A percentile compares a stretch with the other conserved stretches of the same genome.
Conservation (phyloP, 2,329 filamentous ascomycete genomes). For the Nothophoma quercina region DNA sequence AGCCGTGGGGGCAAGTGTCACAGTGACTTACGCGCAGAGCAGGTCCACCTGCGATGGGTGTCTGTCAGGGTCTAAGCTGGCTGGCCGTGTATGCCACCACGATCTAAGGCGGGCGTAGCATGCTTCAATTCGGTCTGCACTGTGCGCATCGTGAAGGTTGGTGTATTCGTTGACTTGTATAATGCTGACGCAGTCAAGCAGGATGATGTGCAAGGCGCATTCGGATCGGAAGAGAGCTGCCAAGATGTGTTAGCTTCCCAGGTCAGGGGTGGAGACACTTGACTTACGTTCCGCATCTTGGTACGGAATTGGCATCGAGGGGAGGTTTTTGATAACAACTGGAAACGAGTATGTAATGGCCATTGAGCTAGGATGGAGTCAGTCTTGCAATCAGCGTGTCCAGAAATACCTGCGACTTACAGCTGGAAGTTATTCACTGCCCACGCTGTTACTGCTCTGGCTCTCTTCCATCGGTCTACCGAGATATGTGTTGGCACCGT, state of each 20-base stretch:
- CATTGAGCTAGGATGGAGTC: constrained; percentile 30
- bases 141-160: constrained; percentile 11
- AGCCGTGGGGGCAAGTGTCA: neutral
- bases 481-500: constrained; percentile 22
- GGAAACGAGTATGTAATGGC: constrained; percentile 37
- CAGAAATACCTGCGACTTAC: constrained; percentile 18
- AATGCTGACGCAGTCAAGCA: constrained; percentile 31
- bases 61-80: constrained; percentile 27
- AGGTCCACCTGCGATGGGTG: constrained; percentile 35
- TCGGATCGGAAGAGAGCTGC: constrained; percentile 38
- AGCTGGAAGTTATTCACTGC: constrained; percentile 43
- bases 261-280: no score
- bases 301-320: constrained; percentile 35
- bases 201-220: constrained; percentile 35
- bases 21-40: constrained; percentile 33
- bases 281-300: constrained; percentile 32
- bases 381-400: neutral
- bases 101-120: constrained; percentile 30
- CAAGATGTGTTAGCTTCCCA: constrained; percentile 7
- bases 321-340: constrained; percentile 29
- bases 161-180: constrained; percentile 20
- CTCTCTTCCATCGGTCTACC: constrained; percentile 30
- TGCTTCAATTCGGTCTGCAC: constrained; percentile 28
- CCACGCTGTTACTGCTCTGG: constrained; percentile 40
- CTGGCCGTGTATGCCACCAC: constrained; percentile 33